A percentile compares a stretch with the other conserved stretches of the same genome.
These are phyloP conservation scores for Colletotrichum sp. DNA, from an alignment of 2,329 filamentous ascomycete genomes.

Conservation along the genomic window DNA sequence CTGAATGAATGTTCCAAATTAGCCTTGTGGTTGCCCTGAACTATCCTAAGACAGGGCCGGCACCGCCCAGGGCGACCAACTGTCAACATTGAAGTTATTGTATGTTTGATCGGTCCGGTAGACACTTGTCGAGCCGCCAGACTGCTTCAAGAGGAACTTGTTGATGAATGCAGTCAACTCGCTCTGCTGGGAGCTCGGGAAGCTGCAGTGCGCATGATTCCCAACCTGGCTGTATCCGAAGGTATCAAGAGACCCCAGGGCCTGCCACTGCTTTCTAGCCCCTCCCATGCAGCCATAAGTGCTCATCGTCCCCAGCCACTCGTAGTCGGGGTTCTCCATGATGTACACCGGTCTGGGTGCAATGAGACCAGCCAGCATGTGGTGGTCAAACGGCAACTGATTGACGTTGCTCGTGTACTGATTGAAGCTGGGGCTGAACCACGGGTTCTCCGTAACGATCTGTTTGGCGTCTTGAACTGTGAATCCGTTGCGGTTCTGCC, in stretches of 20 bases:
- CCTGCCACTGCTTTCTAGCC: slow-evolving; percentile 50
- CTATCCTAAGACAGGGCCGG: background rate
- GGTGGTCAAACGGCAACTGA: slow-evolving; percentile 55
- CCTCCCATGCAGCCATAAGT: slow-evolving; percentile 56
- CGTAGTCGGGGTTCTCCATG: slow-evolving; percentile 54
- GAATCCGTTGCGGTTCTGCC: slow-evolving; percentile 44
- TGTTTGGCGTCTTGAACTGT: slow-evolving; percentile 54
- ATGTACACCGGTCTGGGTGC: slow-evolving; percentile 54
- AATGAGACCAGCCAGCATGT: slow-evolving; percentile 55
- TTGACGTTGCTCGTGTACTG: slow-evolving; percentile 55
- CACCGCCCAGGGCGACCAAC: slow-evolving; percentile 16
- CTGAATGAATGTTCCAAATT: background rate
- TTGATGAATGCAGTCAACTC: slow-evolving; percentile 55
- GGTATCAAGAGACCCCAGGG: slow-evolving; percentile 48
- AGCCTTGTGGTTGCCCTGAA: background rate
- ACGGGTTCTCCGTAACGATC: slow-evolving; percentile 58
- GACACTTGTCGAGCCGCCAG: background rate
- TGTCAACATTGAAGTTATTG: slow-evolving; percentile 15
- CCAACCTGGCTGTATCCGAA: slow-evolving; percentile 56
- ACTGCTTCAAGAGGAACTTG: slow-evolving; percentile 44
- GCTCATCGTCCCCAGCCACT: slow-evolving; percentile 55
- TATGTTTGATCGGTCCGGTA: slow-evolving; percentile 10
- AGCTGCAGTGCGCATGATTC: slow-evolving; percentile 53
- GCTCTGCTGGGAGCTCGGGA: slow-evolving; percentile 45
- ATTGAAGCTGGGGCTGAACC: slow-evolving; percentile 55